Percentiles rank a stretch among this genome's conserved stretches.
Evolutionary conservation across 805 yeast genomes (phyloP).

Genomic region (Wickerhamomyces alni): DNA sequence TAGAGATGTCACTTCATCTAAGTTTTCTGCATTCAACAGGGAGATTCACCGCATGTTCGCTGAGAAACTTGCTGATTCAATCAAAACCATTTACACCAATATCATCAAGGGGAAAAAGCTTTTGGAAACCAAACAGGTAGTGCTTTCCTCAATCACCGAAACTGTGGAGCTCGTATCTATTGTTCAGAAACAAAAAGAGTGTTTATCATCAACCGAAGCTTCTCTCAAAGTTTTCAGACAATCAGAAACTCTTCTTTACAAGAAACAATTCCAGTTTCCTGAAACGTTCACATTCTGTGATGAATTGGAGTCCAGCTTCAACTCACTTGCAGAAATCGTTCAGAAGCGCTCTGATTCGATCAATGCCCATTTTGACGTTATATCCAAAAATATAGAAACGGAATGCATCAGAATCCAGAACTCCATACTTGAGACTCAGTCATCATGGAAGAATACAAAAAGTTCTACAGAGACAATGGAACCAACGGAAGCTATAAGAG

Average conservation of each 20-base stretch:
- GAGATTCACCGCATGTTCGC: constrained; percentile 37
- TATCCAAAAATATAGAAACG: constrained; percentile 34
- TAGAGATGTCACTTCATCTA: constrained; percentile 43
- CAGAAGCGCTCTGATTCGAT: constrained; percentile 31
- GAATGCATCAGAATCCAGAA: constrained; percentile 34
- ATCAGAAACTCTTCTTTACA: constrained; percentile 34
- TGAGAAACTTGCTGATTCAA: constrained; percentile 26
- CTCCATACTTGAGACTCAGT: constrained; percentile 23
- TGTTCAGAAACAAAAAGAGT: constrained; percentile 27
- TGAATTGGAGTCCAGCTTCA: constrained; percentile 49
- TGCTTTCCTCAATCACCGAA: constrained; percentile 33
- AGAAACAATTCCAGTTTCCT: constrained; percentile 43
- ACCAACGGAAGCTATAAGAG: constrained; percentile 39
- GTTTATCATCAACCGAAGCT: neutral
- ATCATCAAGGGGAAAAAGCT: constrained; percentile 28
- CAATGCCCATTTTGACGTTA: constrained; percentile 34
- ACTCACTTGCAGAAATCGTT: constrained; percentile 35
- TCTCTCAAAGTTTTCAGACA: constrained; percentile 9
- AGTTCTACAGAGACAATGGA: constrained; percentile 38
- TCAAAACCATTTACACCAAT: constrained; percentile 25
- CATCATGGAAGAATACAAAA: constrained; percentile 42
- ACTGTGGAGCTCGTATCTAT: constrained; percentile 32
- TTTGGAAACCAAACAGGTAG: constrained; percentile 30
- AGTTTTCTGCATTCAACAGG: constrained; percentile 55
- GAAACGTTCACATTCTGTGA: constrained; percentile 54